Evolutionary conservation across 1,284 basidiomycete species (phyloP), one percentile per base, ranked within the genome.

Genomic region (Microbotryomycetes sp.): DNA sequence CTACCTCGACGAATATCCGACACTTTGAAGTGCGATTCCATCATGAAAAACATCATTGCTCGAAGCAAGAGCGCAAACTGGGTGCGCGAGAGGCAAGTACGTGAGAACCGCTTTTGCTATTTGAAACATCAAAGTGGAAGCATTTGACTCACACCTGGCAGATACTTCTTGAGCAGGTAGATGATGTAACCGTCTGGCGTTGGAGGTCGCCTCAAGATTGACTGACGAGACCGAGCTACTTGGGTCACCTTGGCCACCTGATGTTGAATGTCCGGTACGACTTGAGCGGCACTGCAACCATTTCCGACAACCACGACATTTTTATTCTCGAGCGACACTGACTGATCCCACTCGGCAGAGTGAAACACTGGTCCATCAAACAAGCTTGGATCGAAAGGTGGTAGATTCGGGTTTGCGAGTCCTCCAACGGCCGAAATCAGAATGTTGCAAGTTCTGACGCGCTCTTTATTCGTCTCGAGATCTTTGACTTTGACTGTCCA

Each of bases 261-360:
- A 19, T 65, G 46, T 30, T 57, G 48, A 32, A 69, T 54, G 22
- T 63, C 60, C 29, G 64, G 64, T 3, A 69, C 60, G 29, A 69
- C 19, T 28, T 55, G 53, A 23, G 31, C 42, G 9, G 53, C 53
- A 32, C 28, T 31, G 31, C 53, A 55, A 28, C 65, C 68, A 29
- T 69, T 69, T 1, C 68, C 68, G 26, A 69, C 63, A 14, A 69
- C 49, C 49, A 69, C 68, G 26, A 67, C 61, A 16, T 65, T 53
- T 50, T 67, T 67, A 47, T 29, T 61, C 31, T 53, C 59, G 29
- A 65, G 23, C 28, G 50, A 45, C 22, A 65, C 62, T 3, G 6
- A 23, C 28, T 58, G 36, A 25, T 62, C 55, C 61, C 63, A 69
- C 45, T 50, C 19, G 1, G 65, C 63, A 48, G 59, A 56, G 50